Conservation (phyloP, 208 protist species). For the Leishmania tarentolae region DNA sequence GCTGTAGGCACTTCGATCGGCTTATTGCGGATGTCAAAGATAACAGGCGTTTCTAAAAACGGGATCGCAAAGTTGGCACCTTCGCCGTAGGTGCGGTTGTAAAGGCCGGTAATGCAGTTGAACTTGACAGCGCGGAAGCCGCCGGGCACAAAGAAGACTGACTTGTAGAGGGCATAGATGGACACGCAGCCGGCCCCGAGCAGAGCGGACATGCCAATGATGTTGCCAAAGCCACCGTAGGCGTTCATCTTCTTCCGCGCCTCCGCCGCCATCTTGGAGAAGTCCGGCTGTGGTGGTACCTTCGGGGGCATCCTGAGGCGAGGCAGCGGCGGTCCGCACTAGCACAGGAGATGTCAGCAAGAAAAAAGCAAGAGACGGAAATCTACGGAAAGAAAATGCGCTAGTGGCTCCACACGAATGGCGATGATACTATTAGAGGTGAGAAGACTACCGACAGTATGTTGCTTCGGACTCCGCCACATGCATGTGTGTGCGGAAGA, state of each 20-base stretch:
- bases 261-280: constrained; percentile 68
- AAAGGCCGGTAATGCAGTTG: constrained; percentile 95
- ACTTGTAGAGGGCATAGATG: constrained; percentile 81
- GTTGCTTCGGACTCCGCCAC: background rate
- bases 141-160: constrained; percentile 95
- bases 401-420: background rate
- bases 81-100: constrained; percentile 92
- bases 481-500: background rate
- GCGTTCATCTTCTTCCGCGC: constrained; percentile 60
- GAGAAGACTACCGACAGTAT: background rate
- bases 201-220: constrained; percentile 62
- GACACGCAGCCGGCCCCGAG: constrained; percentile 52
- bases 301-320: constrained; percentile 48
- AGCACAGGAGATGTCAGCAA: background rate
- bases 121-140: constrained; percentile 98
- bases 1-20: constrained; percentile 88
- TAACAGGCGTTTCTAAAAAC: constrained; percentile 95
- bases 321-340: background rate
- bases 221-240: constrained; percentile 71
- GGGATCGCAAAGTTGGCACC: constrained; percentile 97
- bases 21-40: constrained; percentile 97
- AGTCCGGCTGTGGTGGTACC: constrained; percentile 76
- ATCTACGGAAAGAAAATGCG: background rate
- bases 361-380: background rate
- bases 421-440: background rate